Base-by-base conservation (phyloP, 768 basidiomycete species). In the Leccinum arenicola region DNA sequence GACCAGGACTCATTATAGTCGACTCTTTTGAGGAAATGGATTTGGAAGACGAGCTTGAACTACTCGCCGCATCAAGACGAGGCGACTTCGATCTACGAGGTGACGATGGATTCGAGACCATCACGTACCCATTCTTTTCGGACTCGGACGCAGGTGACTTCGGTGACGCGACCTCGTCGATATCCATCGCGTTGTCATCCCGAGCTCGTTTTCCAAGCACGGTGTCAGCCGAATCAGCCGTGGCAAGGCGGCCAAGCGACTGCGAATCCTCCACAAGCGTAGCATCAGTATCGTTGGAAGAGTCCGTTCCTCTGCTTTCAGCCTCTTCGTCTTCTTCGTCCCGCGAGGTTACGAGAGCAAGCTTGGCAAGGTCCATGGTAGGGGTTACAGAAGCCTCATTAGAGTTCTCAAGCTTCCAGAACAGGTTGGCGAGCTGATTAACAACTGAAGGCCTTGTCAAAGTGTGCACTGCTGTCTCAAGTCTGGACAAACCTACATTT, bases 321-420 rank as follows among this genome's bases (percentile, higher is more conserved):
- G 79, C 80, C 61, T 89, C 89, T 60, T 90, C 91, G 61, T 92
- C 91, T 72, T 92, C 89, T 70, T 95, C 94, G 61, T 95, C 93
- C 67, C 91, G 85, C 3, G 91, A 89, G 6, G 94, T 94, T 35
- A 95, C 88, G 19, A 97, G 82, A 0, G 94, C 95, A 21, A 96
- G 83, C 69, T 97, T 94, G 7, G 94, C 94, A 19, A 97, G 80
- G 65, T 96, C 92, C 49, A 92, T 75, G 3, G 86, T 87, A 0
- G 94, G 94, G 0, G 91, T 93, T 17, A 97, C 85, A 14, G 93
- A 81, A 6, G 85, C 74, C 2, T 77, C 72, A 49, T 86, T 81
- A 56, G 82, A 80, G 61, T 82, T 84, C 64, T 93, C 88, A 38
- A 97, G 80, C 54, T 88, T 78, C 71, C 79, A 82, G 75, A 95